Base-by-base conservation (phyloP, 306 rosid species). In the Nissolia schottii region DNA sequence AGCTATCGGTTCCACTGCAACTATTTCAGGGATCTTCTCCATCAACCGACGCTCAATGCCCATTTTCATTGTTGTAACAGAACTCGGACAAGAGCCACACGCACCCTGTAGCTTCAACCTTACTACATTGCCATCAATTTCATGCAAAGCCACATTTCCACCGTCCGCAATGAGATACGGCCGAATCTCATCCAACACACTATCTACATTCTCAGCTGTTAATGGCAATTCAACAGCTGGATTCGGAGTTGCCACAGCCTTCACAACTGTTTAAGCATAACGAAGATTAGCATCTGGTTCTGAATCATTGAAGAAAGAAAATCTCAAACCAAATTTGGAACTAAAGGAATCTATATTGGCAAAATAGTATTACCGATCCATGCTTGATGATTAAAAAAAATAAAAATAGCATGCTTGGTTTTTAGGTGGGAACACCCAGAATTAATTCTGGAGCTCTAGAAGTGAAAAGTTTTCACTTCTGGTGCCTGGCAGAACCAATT, bases 101-200 rank as follows among this genome's bases (percentile, higher is more conserved):
- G 99, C 99, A 73, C 99, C 99, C 79, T 94, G 96, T 35, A 94
- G 92, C 85, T 91, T 94, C 86, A 94, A 86, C n/a, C 88, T 70
- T 4, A 94, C 99, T 51, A 94, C 77, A 74, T 94, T 89, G 25
- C 97, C 99, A 56, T 94, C 96, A 24, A 94, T 94, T 66, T 94
- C 96, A 82, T 83, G 91, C 69, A 94, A 87, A 31, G 91, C 97
- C 18, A 94, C 99, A 70, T 92, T 91, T 4, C 97, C 97, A 60
- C 97, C 97, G 3, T 91, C 97, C 23, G 97, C 80, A 67, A 91
- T 91, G 55, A 91, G 96, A 77, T 91, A 91, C 0, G 97, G 97
- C 38, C 97, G 89, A 79, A 91, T 73, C 64, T 91, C 97, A 70
- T 91, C 96, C 86, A 91, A 76, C 9, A 87, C 89, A 18, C 64